Percentiles rank a stretch among this genome's conserved stretches.
Evolutionary conservation across 2,329 filamentous ascomycete genomes (phyloP).

Genomic region (Aspergillus sp.): DNA sequence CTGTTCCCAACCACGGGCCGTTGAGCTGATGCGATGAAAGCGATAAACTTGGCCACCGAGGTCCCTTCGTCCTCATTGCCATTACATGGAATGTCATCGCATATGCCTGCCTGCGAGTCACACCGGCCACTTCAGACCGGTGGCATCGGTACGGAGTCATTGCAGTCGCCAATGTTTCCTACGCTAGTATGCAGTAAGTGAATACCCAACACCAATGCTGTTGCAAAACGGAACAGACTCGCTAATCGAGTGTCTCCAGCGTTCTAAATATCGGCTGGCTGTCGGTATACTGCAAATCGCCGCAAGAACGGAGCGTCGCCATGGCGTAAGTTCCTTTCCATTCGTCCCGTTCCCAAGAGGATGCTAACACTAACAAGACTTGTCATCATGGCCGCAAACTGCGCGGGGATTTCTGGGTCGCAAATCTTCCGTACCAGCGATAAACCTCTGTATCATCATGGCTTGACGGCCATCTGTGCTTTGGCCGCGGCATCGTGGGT

Average conservation of each 20-base stretch:
- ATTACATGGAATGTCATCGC: slow-evolving; percentile 41
- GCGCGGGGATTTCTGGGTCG: slow-evolving; percentile 60
- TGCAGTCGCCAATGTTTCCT: slow-evolving; percentile 28
- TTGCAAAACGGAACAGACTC: not conserved
- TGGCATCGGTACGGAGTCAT: slow-evolving; percentile 34
- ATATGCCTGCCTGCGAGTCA: slow-evolving; percentile 35
- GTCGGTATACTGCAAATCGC: slow-evolving; percentile 55
- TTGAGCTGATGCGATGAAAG: slow-evolving; percentile 17
- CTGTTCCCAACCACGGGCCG: not conserved
- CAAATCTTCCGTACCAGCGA: slow-evolving; percentile 53
- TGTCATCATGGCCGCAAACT: slow-evolving; percentile 62
- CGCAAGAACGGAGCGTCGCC: slow-evolving; percentile 58
- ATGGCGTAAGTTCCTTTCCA: slow-evolving; percentile 51
- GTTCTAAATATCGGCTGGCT: slow-evolving; percentile 61
- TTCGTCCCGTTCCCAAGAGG: not conserved
- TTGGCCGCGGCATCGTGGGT: slow-evolving; percentile 28
- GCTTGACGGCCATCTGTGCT: slow-evolving; percentile 25
- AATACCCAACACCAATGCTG: not conserved
- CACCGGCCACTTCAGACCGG: slow-evolving; percentile 18
- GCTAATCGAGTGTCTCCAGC: slow-evolving; percentile 9
- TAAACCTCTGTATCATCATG: slow-evolving; percentile 28
- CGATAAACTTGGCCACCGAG: slow-evolving; percentile 34
- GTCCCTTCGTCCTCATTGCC: slow-evolving; percentile 35
- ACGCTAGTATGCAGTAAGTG: slow-evolving; percentile 39
- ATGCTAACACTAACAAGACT: slow-evolving; percentile 19